Evolutionary conservation across 371 early-diverging fungal genomes (phyloP), one percentile per base, ranked within the genome.

Genomic region (Mortierella sp.): DNA sequence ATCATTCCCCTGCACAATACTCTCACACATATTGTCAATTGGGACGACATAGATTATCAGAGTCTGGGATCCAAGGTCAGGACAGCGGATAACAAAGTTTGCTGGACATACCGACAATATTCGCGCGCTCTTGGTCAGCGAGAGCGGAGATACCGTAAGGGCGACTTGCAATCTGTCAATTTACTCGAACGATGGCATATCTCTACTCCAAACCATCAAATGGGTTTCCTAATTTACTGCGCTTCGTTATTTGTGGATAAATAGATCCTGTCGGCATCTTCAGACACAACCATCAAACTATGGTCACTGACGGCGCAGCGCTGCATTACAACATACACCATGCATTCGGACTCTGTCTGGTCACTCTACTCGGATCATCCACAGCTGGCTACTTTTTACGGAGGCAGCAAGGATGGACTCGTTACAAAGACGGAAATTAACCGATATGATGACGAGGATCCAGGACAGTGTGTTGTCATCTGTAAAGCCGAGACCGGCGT

Each of bases 71-170:
- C 94, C 97, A 55, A 87, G 93, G 16, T 91, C 94, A 7, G 94
- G 94, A 54, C 92, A 93, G 75, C 91, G 92, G 75, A 92, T 96
- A 52, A 92, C 95, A 26, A 93, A 94, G 83, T 91, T 99, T 73
- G 91, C 95, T 11, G 99, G 99, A 0, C 99, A 99, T 83, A 96
- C 97, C 0, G 99, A 99, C 80, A 96, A 96, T 79, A 96, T 99
- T 47, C 96, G 98, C 70, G 93, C 96, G 14, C 82, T 98, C 24
- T 87, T 98, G 55, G 89, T 99, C 21, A 95, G 96, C 73, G 93
- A 96, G 34, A 98, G 97, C 87, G 97, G 98, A 26, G 92, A 95
- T 80, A 92, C 94, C 75, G 95, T 96, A 90, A 88, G 90, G 75
- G 28, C 19, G 3, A 48, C 21, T 26, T 24, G 13, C 31, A 2